A percentile compares a stretch with the other conserved stretches of the same genome.
Evolutionary conservation across 2,329 filamentous ascomycete genomes (phyloP).

Genomic region (Alternaria incomplexa): DNA sequence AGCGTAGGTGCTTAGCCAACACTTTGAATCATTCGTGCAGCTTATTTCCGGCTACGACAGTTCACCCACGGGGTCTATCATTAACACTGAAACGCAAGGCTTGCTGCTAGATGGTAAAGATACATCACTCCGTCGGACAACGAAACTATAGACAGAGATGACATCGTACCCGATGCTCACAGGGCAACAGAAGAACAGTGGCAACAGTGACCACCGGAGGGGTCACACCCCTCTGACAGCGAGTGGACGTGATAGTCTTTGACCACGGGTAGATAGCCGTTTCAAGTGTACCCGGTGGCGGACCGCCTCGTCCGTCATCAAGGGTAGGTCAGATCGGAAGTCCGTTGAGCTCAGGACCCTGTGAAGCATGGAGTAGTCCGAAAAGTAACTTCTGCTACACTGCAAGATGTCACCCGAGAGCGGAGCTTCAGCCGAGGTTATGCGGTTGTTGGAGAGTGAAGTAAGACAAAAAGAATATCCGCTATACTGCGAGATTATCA

Average conservation of each 20-base stretch:
- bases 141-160: neutral
- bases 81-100: neutral
- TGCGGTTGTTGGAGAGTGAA: neutral
- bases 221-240: neutral
- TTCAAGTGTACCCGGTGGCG: neutral
- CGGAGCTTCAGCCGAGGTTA: neutral
- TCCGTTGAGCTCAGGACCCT: neutral
- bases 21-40: neutral
- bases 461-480: neutral
- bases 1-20: neutral
- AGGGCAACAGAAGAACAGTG: neutral
- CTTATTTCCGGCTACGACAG: neutral
- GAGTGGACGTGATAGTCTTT: neutral
- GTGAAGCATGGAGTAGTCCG: neutral
- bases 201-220: neutral
- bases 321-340: neutral
- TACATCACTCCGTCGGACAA: too few species aligned
- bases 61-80: neutral
- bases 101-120: neutral
- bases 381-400: neutral
- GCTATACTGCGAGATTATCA: neutral
- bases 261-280: neutral
- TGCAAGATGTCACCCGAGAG: neutral
- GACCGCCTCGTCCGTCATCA: neutral
- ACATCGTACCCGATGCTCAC: neutral